Percentiles rank a stretch among this genome's conserved stretches.
These are phyloP conservation scores for Penicillium sp. DNA, from an alignment of 2,329 filamentous ascomycete genomes.

Conservation along the genomic window DNA sequence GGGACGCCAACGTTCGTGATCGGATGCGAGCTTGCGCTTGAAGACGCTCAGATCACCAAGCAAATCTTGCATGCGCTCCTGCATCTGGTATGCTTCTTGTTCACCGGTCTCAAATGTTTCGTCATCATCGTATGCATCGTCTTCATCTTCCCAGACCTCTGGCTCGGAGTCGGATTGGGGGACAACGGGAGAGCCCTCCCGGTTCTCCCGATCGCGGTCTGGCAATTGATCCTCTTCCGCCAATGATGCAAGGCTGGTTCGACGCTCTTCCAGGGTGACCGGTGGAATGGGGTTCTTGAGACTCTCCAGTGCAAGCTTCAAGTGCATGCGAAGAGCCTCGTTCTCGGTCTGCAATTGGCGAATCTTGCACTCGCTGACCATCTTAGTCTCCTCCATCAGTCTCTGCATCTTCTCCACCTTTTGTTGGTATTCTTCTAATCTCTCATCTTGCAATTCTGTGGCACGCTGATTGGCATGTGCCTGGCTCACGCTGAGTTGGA, in stretches of 20 bases:
- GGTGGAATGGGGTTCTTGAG: constrained; percentile 86
- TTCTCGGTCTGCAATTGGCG: constrained; percentile 86
- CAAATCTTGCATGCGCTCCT: constrained; percentile 82
- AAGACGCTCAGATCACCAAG: constrained; percentile 79
- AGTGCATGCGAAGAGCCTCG: constrained; percentile 81
- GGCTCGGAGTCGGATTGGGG: constrained; percentile 30
- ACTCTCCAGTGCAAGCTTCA: constrained; percentile 81
- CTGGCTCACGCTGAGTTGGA: constrained; percentile 73
- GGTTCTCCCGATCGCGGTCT: constrained; percentile 45
- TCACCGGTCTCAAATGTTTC: constrained; percentile 51
- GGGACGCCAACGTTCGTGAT: constrained; percentile 51
- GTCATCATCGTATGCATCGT: constrained; percentile 52
- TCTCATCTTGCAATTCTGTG: constrained; percentile 74
- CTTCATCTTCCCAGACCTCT: constrained; percentile 51
- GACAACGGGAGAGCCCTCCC: constrained; percentile 27
- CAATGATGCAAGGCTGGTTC: constrained; percentile 37
- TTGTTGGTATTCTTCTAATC: constrained; percentile 90
- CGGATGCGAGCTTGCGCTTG: constrained; percentile 82
- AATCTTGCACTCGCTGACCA: constrained; percentile 93
- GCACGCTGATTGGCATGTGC: constrained; percentile 71
- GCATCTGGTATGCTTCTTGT: constrained; percentile 62
- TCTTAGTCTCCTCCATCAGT: constrained; percentile 90
- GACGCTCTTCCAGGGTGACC: constrained; percentile 37
- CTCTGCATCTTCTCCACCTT: constrained; percentile 89
- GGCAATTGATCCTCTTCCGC: constrained; percentile 63